Conservation (phyloP, 352 stramenopile species). For the Elongisporangium prolatum region DNA sequence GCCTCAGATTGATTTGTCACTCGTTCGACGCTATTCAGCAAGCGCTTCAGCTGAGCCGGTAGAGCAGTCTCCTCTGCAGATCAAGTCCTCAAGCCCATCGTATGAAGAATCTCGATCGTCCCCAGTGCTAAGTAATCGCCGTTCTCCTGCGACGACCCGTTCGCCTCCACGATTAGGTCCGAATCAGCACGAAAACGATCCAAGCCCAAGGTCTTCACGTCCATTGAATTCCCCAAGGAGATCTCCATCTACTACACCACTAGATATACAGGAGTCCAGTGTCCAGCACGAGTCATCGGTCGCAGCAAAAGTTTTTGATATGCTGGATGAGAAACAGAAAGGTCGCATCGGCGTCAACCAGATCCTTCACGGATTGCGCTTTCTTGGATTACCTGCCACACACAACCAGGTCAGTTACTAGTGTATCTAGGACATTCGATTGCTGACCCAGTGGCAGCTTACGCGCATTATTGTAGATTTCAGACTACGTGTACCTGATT, state of each 20-base stretch:
- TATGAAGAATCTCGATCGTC: neutral
- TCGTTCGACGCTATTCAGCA: slow-evolving; percentile 6
- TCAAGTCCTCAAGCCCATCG: neutral
- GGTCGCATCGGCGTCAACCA: slow-evolving; percentile 46
- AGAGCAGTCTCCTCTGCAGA: neutral
- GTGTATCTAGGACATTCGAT: neutral
- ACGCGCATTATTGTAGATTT: slow-evolving; percentile 30
- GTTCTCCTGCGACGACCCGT: neutral
- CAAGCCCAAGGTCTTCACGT: neutral
- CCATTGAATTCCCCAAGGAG: neutral
- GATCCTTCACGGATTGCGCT: slow-evolving; percentile 45
- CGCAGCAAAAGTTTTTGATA: slow-evolving; percentile 33
- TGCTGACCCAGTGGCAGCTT: neutral
- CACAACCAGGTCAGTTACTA: slow-evolving; percentile 67
- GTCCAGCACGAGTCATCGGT: neutral
- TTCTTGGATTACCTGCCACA: slow-evolving; percentile 49
- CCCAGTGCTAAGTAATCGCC: neutral
- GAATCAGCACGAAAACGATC: neutral
- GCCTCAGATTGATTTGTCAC: slow-evolving; percentile 14
- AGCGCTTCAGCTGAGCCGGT: too few species aligned
- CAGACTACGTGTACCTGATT: slow-evolving; percentile 72
- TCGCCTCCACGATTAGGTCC: neutral
- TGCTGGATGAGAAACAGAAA: slow-evolving; percentile 42
- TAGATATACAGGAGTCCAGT: neutral
- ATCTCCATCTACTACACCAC: neutral